Conservation (phyloP, 2,329 filamentous ascomycete genomes). For the Verticillium longisporum region DNA sequence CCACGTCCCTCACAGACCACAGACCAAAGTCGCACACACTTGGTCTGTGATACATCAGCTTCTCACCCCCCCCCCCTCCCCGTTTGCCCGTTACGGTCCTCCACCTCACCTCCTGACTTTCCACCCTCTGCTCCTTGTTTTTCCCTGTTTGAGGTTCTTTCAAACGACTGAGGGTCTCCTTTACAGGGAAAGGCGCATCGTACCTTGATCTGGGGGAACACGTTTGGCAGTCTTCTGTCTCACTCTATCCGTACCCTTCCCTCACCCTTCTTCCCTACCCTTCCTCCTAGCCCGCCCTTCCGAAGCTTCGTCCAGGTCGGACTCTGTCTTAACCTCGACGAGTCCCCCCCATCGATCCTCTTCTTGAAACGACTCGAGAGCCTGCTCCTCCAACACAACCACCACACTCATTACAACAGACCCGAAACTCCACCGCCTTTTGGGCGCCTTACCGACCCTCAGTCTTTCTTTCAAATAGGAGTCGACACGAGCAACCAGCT, state of each 20-base stretch:
- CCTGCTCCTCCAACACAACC: slow-evolving; percentile 15
- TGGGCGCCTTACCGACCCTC: slow-evolving; percentile 8
- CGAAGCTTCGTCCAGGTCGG: not conserved
- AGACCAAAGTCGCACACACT: not conserved
- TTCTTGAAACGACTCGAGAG: slow-evolving; percentile 4
- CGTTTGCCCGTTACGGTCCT: not conserved
- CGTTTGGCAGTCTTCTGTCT: slow-evolving; percentile 3
- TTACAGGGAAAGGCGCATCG: not conserved
- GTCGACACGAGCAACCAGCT: not conserved
- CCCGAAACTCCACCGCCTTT: slow-evolving; percentile 12
- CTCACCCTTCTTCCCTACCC: not conserved
- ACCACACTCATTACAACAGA: slow-evolving; percentile 18
- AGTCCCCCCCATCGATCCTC: not conserved
- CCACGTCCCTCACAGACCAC: slow-evolving; percentile 5
- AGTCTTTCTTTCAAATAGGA: slow-evolving; percentile 12
- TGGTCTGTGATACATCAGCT: slow-evolving; percentile 9
- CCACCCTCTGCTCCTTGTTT: not conserved
- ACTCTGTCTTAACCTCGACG: not conserved
- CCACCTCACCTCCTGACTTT: not conserved
- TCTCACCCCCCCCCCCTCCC: not conserved
- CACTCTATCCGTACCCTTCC: not conserved
- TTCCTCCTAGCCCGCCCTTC: slow-evolving; percentile 1
- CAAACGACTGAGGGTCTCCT: not conserved
- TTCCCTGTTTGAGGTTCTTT: not conserved
- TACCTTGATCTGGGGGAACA: not conserved